Evolutionary conservation across 305 asterid genomes (phyloP), one percentile per base, ranked within the genome.

Genomic region (Fraxinus velutina): DNA sequence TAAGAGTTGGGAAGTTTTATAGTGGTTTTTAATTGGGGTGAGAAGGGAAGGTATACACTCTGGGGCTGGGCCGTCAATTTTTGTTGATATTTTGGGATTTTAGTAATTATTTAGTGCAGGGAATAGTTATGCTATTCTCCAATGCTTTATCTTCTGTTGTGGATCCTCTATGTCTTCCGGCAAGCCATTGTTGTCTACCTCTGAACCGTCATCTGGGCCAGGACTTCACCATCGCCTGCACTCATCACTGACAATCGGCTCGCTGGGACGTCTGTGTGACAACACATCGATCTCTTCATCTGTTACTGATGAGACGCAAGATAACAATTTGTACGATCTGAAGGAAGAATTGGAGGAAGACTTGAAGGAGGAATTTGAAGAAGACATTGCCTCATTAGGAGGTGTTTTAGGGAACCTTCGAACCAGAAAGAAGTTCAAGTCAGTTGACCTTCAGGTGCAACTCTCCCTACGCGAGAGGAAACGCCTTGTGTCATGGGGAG

Each of bases 401-500:
- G 88, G 88, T 78, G 86, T 72, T 64, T 78, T 88, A 13, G 82
- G 80, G 37, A 57, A 80, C 17, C 83, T 64, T 55, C 80, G 78
- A 57, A 81, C 79, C 81, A 78, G 83, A 78, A 88, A 87, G 81
- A 88, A 81, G 80, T 85, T 82, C 72, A 79, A 79, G 79, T 91
- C 92, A 0, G 89, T 88, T 15, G 92, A 90, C 85, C 90, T 89
- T 79, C 83, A 81, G 75, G 84, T 85, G 29, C 85, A 88, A 86
- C 85, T 90, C 85, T 87, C 93, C 86, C 89, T 76, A 55, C 81
- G 88, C 60, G 90, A 86, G 88, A 89, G 92, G 78, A 89, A 83
- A 85, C 91, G 92, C 76, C 84, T 88, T 84, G 94, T 91, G 78
- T 90, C 97, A 81, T 92, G 98, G 98, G 96, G 99, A 71, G 94